Conservation (phyloP, 2,329 filamentous ascomycete genomes). For the Alternaria gaisen region DNA sequence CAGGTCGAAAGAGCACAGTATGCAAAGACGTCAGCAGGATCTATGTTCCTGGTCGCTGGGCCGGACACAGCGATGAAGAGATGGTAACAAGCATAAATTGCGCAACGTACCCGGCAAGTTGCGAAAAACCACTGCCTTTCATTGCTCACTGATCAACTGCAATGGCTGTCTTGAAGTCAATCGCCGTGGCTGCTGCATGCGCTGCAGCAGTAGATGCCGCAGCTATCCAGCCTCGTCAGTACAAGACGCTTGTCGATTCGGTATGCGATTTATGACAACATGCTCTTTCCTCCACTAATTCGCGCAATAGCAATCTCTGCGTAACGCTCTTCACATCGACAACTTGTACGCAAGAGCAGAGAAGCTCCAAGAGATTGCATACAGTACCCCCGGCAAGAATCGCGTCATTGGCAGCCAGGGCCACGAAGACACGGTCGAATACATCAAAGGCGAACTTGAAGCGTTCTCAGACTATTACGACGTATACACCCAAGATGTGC, state of each 20-base stretch:
- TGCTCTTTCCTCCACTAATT: neutral
- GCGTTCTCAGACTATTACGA: conserved; percentile 50
- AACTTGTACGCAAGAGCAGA: conserved; percentile 42
- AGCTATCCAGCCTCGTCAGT: conserved; percentile 32
- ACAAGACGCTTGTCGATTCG: conserved; percentile 39
- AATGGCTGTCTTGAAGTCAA: conserved; percentile 34
- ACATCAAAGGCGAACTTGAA: conserved; percentile 45
- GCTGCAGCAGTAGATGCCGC: conserved; percentile 31
- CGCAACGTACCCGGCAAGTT: conserved; percentile 2
- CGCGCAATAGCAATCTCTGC: conserved; percentile 31
- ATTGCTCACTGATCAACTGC: neutral
- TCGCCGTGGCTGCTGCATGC: conserved; percentile 33
- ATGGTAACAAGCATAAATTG: conserved; percentile 25
- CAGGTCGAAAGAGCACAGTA: conserved; percentile 26
- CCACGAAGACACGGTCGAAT: conserved; percentile 52
- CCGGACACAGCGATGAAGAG: conserved; percentile 6
- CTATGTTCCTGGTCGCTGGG: conserved; percentile 20
- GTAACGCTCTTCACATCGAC: conserved; percentile 35
- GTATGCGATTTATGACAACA: conserved; percentile 15
- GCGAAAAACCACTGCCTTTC: conserved; percentile 3
- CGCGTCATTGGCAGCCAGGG: conserved; percentile 53
- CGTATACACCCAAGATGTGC: conserved; percentile 43
- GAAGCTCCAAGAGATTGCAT: conserved; percentile 51
- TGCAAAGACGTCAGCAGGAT: conserved; percentile 20
- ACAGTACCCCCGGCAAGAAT: conserved; percentile 51